Conservation (phyloP, 495 filamentous ascomycete genomes). For the Aspergillus indologenus region DNA sequence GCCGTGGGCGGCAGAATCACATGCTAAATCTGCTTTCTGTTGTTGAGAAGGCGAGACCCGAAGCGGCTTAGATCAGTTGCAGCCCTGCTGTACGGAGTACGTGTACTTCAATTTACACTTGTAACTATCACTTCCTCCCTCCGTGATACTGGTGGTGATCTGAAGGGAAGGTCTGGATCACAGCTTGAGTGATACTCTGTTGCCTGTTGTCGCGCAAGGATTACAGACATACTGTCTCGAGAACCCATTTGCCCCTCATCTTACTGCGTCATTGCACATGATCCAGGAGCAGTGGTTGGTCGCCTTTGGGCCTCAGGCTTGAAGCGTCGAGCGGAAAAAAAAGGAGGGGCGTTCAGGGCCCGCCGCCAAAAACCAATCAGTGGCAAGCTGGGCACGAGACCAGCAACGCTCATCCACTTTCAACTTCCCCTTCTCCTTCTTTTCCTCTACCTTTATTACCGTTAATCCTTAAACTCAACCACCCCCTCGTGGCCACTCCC, state of each 20-base stretch:
- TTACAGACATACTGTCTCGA: no score
- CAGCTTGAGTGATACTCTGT: no score
- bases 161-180: no score
- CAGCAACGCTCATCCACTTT: slow-evolving; percentile 15
- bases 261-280: slow-evolving; percentile 13
- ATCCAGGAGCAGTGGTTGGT: slow-evolving; percentile 12
- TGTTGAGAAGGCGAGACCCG: neutral
- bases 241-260: neutral
- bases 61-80: neutral
- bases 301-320: neutral
- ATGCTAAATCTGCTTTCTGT: neutral
- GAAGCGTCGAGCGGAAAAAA: neutral
- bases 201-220: neutral
- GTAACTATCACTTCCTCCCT: no score
- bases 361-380: slow-evolving; percentile 32
- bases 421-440: neutral
- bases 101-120: no score
- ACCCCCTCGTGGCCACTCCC: slow-evolving; percentile 2
- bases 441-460: slow-evolving; percentile 1
- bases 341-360: slow-evolving; percentile 13
- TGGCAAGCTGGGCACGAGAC: slow-evolving; percentile 40
- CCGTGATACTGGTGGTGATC: no score
- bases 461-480: no score
- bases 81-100: no score
- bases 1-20: neutral